Evolutionary conservation across 805 yeast genomes (phyloP).

Genomic region (Saturnispora zaruensis): DNA sequence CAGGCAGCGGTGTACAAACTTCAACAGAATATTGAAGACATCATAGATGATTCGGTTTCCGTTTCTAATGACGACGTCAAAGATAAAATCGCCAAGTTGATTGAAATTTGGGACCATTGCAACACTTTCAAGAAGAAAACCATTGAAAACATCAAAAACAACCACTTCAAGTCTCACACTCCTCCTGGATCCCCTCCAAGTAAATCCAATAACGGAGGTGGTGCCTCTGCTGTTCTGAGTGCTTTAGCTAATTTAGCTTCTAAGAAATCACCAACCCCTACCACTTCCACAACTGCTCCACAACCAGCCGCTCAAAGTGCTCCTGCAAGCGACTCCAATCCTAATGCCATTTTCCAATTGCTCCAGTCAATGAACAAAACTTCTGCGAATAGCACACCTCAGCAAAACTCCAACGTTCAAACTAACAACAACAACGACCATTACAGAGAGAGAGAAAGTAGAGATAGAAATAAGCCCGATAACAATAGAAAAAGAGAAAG

Average conservation of each 20-base stretch:
- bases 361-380: constrained; percentile 40
- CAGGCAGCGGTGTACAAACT: constrained; percentile 66
- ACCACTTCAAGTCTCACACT: constrained; percentile 55
- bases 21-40: constrained; percentile 47
- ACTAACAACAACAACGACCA: constrained; percentile 16
- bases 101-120: constrained; percentile 89
- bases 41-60: constrained; percentile 55
- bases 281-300: constrained; percentile 24
- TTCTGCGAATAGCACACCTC: not conserved
- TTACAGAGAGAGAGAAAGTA: constrained; percentile 25
- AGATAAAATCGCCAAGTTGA: constrained; percentile 72
- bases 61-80: constrained; percentile 43
- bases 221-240: constrained; percentile 58
- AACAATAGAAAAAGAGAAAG: constrained; percentile 45
- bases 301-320: constrained; percentile 11
- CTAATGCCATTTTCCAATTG: constrained; percentile 41
- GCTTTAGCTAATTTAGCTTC: constrained; percentile 57
- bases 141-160: constrained; percentile 47
- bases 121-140: constrained; percentile 59
- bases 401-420: constrained; percentile 8
- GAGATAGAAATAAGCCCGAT: constrained; percentile 15
- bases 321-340: constrained; percentile 23
- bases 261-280: constrained; percentile 32
- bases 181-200: constrained; percentile 64
- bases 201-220: constrained; percentile 27